Base-by-base conservation (phyloP, 2,329 filamentous ascomycete species). In the Cordyceps pruinosa region DNA sequence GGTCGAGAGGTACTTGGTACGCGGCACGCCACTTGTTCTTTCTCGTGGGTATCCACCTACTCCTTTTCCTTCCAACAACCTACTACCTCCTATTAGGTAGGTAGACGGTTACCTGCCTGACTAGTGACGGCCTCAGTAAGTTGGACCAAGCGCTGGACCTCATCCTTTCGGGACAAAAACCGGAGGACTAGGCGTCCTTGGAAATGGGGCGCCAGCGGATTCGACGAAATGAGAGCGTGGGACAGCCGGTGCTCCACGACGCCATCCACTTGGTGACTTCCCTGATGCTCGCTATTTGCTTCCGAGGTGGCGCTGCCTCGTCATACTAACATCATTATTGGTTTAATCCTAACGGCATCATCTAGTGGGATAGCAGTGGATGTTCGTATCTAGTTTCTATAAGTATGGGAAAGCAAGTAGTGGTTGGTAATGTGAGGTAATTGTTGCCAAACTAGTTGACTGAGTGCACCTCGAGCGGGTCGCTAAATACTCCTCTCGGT, bases 181-280 rank as follows among this genome's bases (percentile, higher is more conserved):
- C 51, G 51, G 41, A 39, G 46, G 51, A 30, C 51, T 54, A 46
- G 51, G 51, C 51, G 51, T 35, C 51, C 35, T 30, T 54, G 30
- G 15, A 45, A 54, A 47, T 55, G 52, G 52, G 52, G 52, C 52
- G 32, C 30, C 4, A 15, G 52, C 52, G 52, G 52, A 47, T 55
- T 55, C 52, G 41, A 55, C 42, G 52, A 55, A 55, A 55, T 55
- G 47, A 42, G 47, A 42, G 52, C 52, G 42, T 55, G 52, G 52
- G 42, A 55, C 52, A 55, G 32, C 42, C 28, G 37, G 28, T 21
- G 51, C 41, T 42, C 51, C 51, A 54, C 51, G 51, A 52, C 42
- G 37, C 48, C 25, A 15, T 10, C 10, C 13, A 44, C 26, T 37
- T 10, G 7, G 23, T 37, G 48, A 32, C 37, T 34, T 55, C 17